phyloP scores from a whole-genome alignment of 805 yeast genomes.

The Pichia nanzhaoensis region DNA sequence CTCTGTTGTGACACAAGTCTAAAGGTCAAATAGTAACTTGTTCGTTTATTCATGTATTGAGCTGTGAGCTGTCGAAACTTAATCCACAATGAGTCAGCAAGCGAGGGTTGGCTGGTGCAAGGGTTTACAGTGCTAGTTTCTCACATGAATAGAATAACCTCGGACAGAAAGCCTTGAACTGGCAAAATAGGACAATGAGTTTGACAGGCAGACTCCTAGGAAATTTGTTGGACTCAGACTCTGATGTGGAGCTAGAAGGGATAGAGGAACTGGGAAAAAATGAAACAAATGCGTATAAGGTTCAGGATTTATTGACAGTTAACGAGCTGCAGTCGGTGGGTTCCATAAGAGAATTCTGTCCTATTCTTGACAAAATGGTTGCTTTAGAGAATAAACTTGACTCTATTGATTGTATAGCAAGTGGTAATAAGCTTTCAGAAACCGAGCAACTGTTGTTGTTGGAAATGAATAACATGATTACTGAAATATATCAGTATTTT shows the following conservation, averaged over 20 bases:
- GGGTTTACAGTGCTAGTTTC: too few relatives aligned
- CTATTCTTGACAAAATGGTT: slow-evolving; percentile 20
- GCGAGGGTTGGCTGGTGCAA: too few relatives aligned
- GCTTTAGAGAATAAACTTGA: slow-evolving; percentile 21
- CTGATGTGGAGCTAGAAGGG: slow-evolving; percentile 8
- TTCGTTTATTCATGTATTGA: too few relatives aligned
- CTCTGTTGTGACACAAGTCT: background rate
- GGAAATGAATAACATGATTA: slow-evolving; percentile 12
- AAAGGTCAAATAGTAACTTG: background rate
- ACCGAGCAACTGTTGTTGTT: slow-evolving; percentile 46
- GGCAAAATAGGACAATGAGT: slow-evolving; percentile 21
- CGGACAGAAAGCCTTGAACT: too few relatives aligned
- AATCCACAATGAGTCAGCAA: background rate
- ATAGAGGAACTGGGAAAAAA: background rate
- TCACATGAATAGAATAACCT: too few relatives aligned
- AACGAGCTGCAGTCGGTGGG: slow-evolving; percentile 17
- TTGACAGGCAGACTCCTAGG: slow-evolving; percentile 37
- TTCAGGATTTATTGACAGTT: slow-evolving; percentile 10
- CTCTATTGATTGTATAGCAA: slow-evolving; percentile 23
- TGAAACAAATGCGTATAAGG: background rate
- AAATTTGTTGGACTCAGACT: slow-evolving; percentile 32
- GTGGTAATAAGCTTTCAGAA: background rate
- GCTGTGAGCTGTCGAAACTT: too few relatives aligned
- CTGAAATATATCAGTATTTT: slow-evolving; percentile 25
- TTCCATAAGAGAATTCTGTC: slow-evolving; percentile 24